Percentiles rank a stretch among this genome's conserved stretches.
Conservation (phyloP, 495 filamentous ascomycete species). For the Xylaria acuta region DNA sequence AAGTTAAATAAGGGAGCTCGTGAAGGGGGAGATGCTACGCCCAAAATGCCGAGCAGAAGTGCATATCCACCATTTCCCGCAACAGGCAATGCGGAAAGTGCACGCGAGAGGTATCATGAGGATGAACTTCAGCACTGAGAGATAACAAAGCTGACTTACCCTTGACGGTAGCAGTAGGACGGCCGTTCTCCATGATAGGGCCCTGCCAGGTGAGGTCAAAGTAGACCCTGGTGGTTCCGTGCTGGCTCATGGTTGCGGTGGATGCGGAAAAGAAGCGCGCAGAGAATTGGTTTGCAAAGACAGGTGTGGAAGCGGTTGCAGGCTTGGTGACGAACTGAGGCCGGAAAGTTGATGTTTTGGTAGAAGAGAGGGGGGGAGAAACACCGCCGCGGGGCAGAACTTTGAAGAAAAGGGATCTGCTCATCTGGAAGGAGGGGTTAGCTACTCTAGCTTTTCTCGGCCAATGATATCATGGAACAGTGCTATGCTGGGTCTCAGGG, state of each 20-base stretch:
- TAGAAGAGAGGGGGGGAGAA: constrained; percentile 27
- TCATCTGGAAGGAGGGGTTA: constrained; percentile 31
- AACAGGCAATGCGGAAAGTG: not conserved
- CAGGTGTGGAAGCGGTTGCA: constrained; percentile 17
- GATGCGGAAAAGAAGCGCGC: constrained; percentile 66
- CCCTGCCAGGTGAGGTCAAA: constrained; percentile 63
- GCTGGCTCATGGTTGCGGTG: constrained; percentile 64
- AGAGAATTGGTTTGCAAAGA: constrained; percentile 26
- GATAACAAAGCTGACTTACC: constrained; percentile 56
- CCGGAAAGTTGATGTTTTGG: constrained; percentile 25
- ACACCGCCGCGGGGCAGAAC: constrained; percentile 30
- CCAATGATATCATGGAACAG: constrained; percentile 28
- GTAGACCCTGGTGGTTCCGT: constrained; percentile 57
- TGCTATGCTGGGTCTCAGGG: constrained; percentile 28
- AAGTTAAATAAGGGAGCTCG: not conserved
- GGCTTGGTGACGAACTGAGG: constrained; percentile 27
- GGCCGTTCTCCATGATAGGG: constrained; percentile 65
- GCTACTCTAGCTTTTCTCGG: constrained; percentile 27
- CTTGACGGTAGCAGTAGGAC: constrained; percentile 62
- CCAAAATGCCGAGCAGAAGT: not conserved
- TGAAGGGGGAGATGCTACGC: not conserved
- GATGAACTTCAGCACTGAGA: not conserved
- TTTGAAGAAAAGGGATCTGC: constrained; percentile 30
- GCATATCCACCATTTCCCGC: not conserved
- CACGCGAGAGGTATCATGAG: not conserved